Evolutionary conservation across 2,329 filamentous ascomycete species (phyloP), one percentile per base, ranked within the genome.

Genomic region (Xylaria sp.): DNA sequence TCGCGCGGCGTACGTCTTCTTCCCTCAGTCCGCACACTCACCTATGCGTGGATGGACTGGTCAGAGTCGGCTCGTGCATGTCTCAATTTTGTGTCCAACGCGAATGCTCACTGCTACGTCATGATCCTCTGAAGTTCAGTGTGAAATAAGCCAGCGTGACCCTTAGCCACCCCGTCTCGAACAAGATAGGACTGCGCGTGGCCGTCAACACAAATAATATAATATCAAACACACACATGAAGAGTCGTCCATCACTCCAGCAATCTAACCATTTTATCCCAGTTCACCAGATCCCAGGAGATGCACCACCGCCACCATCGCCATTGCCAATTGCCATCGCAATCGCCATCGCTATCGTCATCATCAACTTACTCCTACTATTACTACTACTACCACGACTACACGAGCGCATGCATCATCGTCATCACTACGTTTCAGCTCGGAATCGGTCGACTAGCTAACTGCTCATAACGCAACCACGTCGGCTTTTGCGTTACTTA

Each of bases 381-480:
- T n/a, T 20, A 5, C 7, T 20, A 44, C 17, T 7, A 44, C 42
- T 20, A 44, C 22, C 17, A 27, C 44, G 7, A 13, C 22, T 22
- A 45, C 20, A 5, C 42, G 25, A 5, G 13, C 13, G 45, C 45
- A n/a, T 13, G 20, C 50, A 20, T 15, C 50, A 36, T 7, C 36
- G n/a, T 13, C 5, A 25, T 17, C 17, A 39, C 51, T 54, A 54
- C 51, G 51, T 54, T 54, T 39, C 20, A 54, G 25, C 25, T 29
- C 25, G 25, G 45, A 29, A 50, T 45, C n/a, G 44, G 44, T 20
- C 44, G 10, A 17, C 25, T 15, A 39, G 33, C 51, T 25, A 25
- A 9, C 22, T 39, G 13, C 5, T n/a, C 17, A 31, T 13, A 47
- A 9, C 10, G 44, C 44, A 47, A 10, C 22, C 13, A 15, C 13